Evolutionary conservation across 116 monocot species (phyloP).

Genomic region (Iris pallida): DNA sequence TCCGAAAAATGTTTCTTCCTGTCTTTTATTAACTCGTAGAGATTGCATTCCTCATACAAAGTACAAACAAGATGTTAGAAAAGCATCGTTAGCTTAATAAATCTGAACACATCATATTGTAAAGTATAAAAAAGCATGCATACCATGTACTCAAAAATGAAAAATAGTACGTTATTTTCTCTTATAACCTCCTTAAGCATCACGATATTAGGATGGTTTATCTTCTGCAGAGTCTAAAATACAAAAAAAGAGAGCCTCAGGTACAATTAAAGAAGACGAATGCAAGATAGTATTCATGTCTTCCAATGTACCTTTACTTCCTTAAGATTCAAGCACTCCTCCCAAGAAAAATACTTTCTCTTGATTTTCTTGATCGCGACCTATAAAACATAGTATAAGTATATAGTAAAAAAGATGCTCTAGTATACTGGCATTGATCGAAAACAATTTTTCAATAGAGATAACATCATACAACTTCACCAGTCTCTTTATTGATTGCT

Average conservation of each 20-base stretch:
- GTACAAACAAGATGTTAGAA: too few relatives aligned
- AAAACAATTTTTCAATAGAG: background rate
- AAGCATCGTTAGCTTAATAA: too few relatives aligned
- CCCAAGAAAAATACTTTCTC: conserved; percentile 93
- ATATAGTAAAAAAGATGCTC: background rate
- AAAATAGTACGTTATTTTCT: conserved; percentile 73
- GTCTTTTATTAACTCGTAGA: conserved; percentile 88
- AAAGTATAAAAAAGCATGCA: conserved; percentile 1
- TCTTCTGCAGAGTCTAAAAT: conserved; percentile 66
- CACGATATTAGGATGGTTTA: conserved; percentile 98
- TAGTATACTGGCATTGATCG: too few relatives aligned
- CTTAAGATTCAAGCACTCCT: conserved; percentile 89
- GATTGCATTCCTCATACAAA: conserved; percentile 68
- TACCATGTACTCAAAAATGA: conserved; percentile 98
- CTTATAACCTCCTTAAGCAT: conserved; percentile 92
- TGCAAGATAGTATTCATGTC: background rate
- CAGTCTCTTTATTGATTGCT: conserved; percentile 61
- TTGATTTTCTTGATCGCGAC: conserved; percentile 99
- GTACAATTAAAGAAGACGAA: background rate
- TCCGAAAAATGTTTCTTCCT: conserved; percentile 59
- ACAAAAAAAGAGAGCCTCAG: background rate
- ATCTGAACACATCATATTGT: background rate
- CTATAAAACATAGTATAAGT: conserved; percentile 21
- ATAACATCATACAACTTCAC: conserved; percentile 58
- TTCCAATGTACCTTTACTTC: conserved; percentile 70